These are phyloP conservation scores for Rhizopogon roseolus DNA, from an alignment of 768 basidiomycete species.

Conservation along the genomic window DNA sequence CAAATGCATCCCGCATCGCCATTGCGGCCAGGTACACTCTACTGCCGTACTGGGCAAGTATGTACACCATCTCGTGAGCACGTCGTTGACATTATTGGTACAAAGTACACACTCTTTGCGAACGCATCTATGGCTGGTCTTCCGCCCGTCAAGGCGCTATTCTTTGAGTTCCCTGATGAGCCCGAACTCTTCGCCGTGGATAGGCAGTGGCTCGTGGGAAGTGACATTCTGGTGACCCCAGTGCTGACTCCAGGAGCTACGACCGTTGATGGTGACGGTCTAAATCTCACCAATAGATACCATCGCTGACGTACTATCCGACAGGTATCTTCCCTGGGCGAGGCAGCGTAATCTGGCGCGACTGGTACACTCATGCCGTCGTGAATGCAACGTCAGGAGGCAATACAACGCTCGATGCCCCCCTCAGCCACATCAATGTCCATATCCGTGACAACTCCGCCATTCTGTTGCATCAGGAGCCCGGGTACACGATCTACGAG, in stretches of 20 bases:
- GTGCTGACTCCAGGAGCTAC: constrained; percentile 39
- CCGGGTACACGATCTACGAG: constrained; percentile 65
- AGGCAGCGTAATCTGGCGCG: constrained; percentile 57
- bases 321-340: constrained; percentile 63
- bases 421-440: constrained; percentile 72
- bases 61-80: background rate
- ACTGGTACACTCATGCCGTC: constrained; percentile 66
- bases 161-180: constrained; percentile 75
- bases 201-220: constrained; percentile 68
- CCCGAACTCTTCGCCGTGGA: constrained; percentile 59
- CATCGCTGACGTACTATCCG: background rate
- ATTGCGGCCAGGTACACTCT: constrained; percentile 68
- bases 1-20: constrained; percentile 65
- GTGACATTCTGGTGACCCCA: constrained; percentile 72
- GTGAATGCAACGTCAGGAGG: constrained; percentile 37
- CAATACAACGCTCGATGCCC: constrained; percentile 53
- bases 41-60: constrained; percentile 73
- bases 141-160: constrained; percentile 70
- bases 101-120: constrained; percentile 68
- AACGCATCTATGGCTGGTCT: constrained; percentile 60
- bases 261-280: constrained; percentile 53
- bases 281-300: background rate
- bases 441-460: constrained; percentile 69
- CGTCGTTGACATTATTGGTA: background rate
- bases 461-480: constrained; percentile 55